Base-by-base conservation (phyloP, 306 rosid species). In the Canavalia gladiata region DNA sequence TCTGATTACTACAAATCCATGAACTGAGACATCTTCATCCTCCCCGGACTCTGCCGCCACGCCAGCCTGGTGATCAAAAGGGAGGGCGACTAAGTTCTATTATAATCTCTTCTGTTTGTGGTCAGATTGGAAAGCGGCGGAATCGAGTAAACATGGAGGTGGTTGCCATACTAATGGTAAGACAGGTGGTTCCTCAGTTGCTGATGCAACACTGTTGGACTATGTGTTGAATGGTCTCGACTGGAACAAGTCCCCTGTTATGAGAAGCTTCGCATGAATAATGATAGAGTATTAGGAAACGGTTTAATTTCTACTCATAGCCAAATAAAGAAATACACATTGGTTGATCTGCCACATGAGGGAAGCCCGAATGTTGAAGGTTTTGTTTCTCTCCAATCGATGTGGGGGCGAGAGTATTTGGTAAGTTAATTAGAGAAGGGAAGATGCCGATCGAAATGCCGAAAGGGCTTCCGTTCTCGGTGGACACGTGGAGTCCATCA, bases 401-500 rank as follows among this genome's bases (percentile, higher is more conserved):
- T 18, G 25, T 18, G 25, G 25, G 25, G 25, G 25, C 25, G 25
- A 18, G 25, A 18, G 25, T 18, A 18, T 18, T 18, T 18, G 25
- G 25, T 18, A 18, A 18, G 25, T 18, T 18, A 18, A 18, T 18
- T 18, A 18, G 25, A 18, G 25, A 18, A 45, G 69, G 64, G 29
- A 68, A 74, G 35, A 93, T 91, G 98, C 92, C 97, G 54, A 89
- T 92, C 8, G 91, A 92, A 85, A 84, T 92, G 94, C 98, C 94
- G 9, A 83, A 73, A 47, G 97, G 97, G 2, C 60, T 94, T 25
- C 95, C 98, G 1, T 94, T 94, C 88, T 91, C 95, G 0, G 94
- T 91, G n/a, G 97, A 94, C 72, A 90, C 98, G 63, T 92, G 98
- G 95, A 81, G 66, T 70, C 72, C 75, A 9, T 78, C 85, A 0